These are phyloP conservation scores for Asclepias syriaca DNA, from an alignment of 257 asterid species.

Conservation along the genomic window DNA sequence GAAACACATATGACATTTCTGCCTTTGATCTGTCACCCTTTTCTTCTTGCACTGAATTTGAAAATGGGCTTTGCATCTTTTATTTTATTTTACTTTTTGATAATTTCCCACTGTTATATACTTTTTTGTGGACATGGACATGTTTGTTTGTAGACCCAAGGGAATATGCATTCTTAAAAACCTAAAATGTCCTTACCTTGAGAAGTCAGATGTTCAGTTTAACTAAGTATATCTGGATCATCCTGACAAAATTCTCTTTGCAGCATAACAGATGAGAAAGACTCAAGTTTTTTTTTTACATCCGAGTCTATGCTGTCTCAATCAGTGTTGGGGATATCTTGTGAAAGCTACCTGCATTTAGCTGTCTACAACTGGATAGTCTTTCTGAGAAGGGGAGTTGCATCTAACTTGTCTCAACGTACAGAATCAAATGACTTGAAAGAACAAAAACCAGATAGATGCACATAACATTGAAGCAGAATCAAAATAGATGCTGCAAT, in stretches of 20 bases:
- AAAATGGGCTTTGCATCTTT: background rate
- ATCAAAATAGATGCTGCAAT: background rate
- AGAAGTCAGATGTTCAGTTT: background rate
- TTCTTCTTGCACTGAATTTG: background rate
- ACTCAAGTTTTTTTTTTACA: background rate
- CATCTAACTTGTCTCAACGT: background rate
- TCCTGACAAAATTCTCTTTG: background rate
- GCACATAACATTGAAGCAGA: background rate
- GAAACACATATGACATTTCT: background rate
- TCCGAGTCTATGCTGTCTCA: background rate
- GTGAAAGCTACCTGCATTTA: background rate
- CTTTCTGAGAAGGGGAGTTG: background rate
- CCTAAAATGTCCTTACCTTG: background rate
- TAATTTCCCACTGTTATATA: background rate
- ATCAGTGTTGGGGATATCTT: background rate
- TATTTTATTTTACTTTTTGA: no score
- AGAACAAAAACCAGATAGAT: slow-evolving; percentile 1
- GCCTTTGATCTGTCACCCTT: background rate
- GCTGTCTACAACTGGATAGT: background rate
- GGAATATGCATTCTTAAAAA: no score
- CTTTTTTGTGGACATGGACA: no score
- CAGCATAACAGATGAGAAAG: background rate
- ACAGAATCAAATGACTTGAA: background rate
- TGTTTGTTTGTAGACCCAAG: no score
- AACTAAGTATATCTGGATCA: background rate